Conservation (phyloP, 352 stramenopile genomes). For the Globisporangium yorkense region DNA sequence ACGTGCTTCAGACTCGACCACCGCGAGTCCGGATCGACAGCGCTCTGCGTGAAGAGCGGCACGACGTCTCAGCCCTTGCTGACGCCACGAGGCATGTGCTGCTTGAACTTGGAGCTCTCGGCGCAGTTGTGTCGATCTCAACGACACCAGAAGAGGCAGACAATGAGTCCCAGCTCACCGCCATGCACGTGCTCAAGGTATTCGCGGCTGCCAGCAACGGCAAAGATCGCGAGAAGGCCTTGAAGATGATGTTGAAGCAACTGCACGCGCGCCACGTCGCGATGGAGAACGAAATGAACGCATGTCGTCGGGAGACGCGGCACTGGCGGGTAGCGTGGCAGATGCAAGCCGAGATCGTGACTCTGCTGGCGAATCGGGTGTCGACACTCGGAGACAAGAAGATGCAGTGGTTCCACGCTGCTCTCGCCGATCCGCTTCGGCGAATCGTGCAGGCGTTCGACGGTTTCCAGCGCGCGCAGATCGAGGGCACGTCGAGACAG, state of each 20-base stretch:
- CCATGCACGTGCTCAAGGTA: constrained; percentile 20
- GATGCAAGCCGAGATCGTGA: constrained; percentile 21
- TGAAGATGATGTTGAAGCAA: constrained; percentile 34
- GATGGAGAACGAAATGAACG: constrained; percentile 18
- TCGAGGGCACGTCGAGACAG: constrained; percentile 22
- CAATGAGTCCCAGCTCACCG: constrained; percentile 10
- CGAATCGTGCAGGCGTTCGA: constrained; percentile 19
- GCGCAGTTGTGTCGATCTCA: constrained; percentile 20
- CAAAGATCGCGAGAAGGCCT: constrained; percentile 29
- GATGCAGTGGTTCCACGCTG: constrained; percentile 24
- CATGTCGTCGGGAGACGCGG: constrained; percentile 18
- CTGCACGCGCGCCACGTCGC: constrained; percentile 21
- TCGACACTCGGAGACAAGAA: constrained; percentile 27
- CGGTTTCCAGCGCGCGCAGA: constrained; percentile 25
- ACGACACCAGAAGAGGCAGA: neutral
- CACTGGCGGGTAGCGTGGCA: constrained; percentile 35
- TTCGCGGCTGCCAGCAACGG: constrained; percentile 14
- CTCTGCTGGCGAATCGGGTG: constrained; percentile 16
- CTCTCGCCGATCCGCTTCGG: constrained; percentile 22
- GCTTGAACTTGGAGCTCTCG: constrained; percentile 30
- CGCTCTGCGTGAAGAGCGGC: neutral
- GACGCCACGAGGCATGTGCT: constrained; percentile 19
- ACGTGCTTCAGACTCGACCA: neutral
- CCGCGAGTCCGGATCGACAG: constrained; percentile 3
- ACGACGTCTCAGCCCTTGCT: constrained; percentile 10